Evolutionary conservation across 75 land plant genomes (phyloP).

Genomic region (Cryptomeria japonica): DNA sequence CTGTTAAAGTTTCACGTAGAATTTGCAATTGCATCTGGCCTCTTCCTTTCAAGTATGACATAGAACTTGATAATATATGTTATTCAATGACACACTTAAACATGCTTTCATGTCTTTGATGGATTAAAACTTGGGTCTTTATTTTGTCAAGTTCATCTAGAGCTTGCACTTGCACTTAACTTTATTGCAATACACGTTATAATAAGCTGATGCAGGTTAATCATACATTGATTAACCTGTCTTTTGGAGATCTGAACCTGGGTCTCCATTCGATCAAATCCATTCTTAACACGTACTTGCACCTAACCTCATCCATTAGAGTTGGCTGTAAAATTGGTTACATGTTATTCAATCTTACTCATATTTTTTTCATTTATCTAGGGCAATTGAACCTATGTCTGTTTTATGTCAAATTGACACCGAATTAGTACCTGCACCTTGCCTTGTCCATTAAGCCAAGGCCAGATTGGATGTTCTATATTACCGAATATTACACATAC

Average conservation of each 20-base stretch:
- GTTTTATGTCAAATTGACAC: no score
- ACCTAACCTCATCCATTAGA: no score
- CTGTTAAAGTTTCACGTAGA: neutral
- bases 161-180: neutral
- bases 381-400: no score
- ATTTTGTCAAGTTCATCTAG: neutral
- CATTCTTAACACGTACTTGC: neutral
- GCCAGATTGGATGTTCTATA: no score
- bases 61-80: neutral
- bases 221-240: neutral
- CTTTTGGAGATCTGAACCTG: neutral
- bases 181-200: neutral
- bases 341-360: no score
- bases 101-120: neutral
- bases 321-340: no score
- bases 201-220: neutral
- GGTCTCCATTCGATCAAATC: neutral
- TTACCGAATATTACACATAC: no score
- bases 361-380: no score
- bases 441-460: no score
- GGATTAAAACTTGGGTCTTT: neutral
- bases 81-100: neutral
- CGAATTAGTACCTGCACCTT: no score
- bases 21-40: neutral
- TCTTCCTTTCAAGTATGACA: no score